These are phyloP conservation scores for Eucalyptus erythrocorys DNA, from an alignment of 345 rosid genomes.

Conservation along the genomic window DNA sequence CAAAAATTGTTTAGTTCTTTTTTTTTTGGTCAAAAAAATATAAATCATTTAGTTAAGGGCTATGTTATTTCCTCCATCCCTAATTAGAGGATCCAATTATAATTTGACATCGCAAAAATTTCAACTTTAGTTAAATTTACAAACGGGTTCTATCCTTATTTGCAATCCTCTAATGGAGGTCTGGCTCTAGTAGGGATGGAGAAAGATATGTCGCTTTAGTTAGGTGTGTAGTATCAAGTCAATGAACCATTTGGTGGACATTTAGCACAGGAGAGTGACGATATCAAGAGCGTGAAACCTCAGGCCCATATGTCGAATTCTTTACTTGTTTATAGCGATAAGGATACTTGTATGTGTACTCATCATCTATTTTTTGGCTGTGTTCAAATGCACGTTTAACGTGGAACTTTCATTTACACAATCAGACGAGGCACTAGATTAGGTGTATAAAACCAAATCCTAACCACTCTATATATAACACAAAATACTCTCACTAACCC, in stretches of 20 bases:
- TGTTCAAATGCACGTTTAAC: not conserved
- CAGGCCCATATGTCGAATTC: not conserved
- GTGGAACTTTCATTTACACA: not conserved
- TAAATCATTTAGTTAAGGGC: too few relatives aligned
- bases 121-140: not conserved
- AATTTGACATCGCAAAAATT: not conserved
- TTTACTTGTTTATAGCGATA: not conserved
- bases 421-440: not conserved
- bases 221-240: not conserved
- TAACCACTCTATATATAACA: not conserved
- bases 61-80: not conserved
- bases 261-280: rapidly evolving
- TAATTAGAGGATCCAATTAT: not conserved
- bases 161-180: not conserved
- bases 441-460: not conserved
- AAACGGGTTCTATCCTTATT: not conserved
- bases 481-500: not conserved
- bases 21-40: too few relatives aligned
- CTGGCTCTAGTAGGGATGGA: not conserved
- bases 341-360: not conserved
- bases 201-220: not conserved
- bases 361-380: not conserved
- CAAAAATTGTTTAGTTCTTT: too few relatives aligned
- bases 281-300: not conserved
- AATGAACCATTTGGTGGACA: not conserved